Percentiles rank a stretch among this genome's conserved stretches.
phyloP scores from a whole-genome alignment of 257 asterid genomes.

The Solanum paucissectum region DNA sequence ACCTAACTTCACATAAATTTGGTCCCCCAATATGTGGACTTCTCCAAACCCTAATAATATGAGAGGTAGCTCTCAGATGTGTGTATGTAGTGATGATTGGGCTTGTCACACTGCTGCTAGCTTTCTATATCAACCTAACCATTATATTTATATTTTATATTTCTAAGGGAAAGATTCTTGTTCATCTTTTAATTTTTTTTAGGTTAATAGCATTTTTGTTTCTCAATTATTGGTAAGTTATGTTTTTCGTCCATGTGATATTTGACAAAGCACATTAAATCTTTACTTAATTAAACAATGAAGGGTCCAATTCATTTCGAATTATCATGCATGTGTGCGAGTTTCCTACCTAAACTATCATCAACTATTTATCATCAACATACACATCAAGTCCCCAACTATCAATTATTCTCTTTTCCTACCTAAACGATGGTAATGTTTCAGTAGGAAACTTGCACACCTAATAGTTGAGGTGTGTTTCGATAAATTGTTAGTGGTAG shows the following conservation, averaged over 20 bases:
- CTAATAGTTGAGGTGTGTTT: not conserved
- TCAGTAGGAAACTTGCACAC: not conserved
- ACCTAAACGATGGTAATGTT: not conserved
- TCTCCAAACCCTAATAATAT: not conserved
- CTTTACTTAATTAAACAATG: not conserved
- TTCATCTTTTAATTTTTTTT: not conserved
- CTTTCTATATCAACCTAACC: not conserved
- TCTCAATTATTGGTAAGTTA: not conserved
- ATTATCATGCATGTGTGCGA: not conserved
- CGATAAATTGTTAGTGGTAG: not conserved
- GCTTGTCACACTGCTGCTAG: not conserved
- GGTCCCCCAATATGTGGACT: not conserved
- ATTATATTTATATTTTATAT: not conserved
- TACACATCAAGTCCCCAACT: not conserved
- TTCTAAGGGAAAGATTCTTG: not conserved
- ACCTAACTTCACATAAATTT: not conserved
- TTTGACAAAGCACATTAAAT: not conserved
- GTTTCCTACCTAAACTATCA: not conserved
- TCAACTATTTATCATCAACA: not conserved
- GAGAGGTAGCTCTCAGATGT: not conserved
- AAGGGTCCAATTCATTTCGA: not conserved
- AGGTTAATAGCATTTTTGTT: not conserved
- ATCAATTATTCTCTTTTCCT: not conserved
- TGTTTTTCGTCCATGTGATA: not conserved
- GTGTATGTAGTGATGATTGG: not conserved